These are phyloP conservation scores for Rhododendron molle DNA, from an alignment of 148 eudicot genomes.

Conservation along the genomic window DNA sequence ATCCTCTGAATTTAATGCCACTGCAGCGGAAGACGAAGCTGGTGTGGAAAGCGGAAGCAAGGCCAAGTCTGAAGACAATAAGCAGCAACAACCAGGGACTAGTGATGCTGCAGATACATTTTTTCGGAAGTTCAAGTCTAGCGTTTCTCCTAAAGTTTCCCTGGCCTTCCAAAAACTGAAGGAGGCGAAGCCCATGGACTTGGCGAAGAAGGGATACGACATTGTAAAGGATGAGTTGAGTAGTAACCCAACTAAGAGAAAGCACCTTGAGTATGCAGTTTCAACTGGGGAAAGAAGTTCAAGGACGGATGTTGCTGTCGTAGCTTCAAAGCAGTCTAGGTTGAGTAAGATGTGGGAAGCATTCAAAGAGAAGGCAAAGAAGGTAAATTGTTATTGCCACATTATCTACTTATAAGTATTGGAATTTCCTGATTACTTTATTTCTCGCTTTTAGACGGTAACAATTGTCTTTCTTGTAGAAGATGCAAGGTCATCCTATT, in stretches of 20 bases:
- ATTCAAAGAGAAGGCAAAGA: constrained; percentile 55
- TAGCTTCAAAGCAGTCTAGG: constrained; percentile 63
- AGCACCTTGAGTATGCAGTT: constrained; percentile 46
- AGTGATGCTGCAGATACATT: constrained; percentile 45
- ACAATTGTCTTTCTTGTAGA: constrained; percentile 34
- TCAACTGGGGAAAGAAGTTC: constrained; percentile 55
- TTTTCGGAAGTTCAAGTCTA: constrained; percentile 56
- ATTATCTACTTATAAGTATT: not conserved
- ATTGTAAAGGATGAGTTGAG: constrained; percentile 83
- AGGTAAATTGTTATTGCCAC: constrained; percentile 19
- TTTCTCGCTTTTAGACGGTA: not conserved
- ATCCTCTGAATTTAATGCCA: constrained; percentile 25
- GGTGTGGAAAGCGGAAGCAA: constrained; percentile 24
- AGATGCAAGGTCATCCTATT: constrained; percentile 75
- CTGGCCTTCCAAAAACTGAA: constrained; percentile 70
- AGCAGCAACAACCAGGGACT: constrained; percentile 51
- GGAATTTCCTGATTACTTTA: not conserved
- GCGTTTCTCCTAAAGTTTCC: constrained; percentile 62
- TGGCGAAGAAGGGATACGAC: constrained; percentile 74
- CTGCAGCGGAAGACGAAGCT: constrained; percentile 23
- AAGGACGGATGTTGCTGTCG: constrained; percentile 70
- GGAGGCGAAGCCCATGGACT: constrained; percentile 76
- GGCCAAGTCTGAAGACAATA: constrained; percentile 35
- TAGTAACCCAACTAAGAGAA: constrained; percentile 64
- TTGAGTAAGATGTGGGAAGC: constrained; percentile 85